Conservation (phyloP, 768 basidiomycete species). For the Pleurotus salmoneostramineus region DNA sequence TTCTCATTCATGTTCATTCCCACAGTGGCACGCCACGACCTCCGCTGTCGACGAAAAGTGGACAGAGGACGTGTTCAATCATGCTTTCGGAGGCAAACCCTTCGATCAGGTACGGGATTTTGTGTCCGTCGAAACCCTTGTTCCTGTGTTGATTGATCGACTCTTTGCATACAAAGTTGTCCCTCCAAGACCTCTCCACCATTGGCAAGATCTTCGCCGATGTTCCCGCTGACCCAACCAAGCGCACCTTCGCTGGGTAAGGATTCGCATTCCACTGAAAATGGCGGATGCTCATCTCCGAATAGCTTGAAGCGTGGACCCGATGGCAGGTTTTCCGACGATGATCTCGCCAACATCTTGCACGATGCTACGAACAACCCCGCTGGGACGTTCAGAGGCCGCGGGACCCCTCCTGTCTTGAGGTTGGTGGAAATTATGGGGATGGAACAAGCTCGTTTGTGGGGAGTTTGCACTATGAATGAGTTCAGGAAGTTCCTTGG, state of each 20-base stretch:
- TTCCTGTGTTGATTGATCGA: neutral
- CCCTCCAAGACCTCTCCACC: constrained; percentile 19
- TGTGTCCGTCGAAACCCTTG: neutral
- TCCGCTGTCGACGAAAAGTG: constrained; percentile 46
- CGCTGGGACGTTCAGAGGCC: constrained; percentile 45
- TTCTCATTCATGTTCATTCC: neutral
- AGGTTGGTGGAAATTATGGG: constrained; percentile 53
- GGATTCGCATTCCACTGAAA: constrained; percentile 8
- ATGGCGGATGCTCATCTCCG: constrained; percentile 1
- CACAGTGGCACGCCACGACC: constrained; percentile 55
- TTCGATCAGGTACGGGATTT: constrained; percentile 25
- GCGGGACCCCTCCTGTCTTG: constrained; percentile 42
- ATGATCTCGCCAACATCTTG: constrained; percentile 44
- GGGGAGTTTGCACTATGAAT: constrained; percentile 57
- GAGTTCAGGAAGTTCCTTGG: constrained; percentile 51
- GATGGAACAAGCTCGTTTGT: constrained; percentile 47
- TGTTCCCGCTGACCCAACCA: constrained; percentile 19
- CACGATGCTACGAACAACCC: constrained; percentile 40
- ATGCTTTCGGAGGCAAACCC: constrained; percentile 32
- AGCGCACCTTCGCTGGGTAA: constrained; percentile 47
- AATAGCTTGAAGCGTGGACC: constrained; percentile 39
- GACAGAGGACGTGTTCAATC: constrained; percentile 42
- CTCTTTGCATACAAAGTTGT: constrained; percentile 15
- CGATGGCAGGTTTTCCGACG: constrained; percentile 48
- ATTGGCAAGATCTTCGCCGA: constrained; percentile 15